Evolutionary conservation across 441 rosid genomes (phyloP).

Genomic region (Erodium trifolium): DNA sequence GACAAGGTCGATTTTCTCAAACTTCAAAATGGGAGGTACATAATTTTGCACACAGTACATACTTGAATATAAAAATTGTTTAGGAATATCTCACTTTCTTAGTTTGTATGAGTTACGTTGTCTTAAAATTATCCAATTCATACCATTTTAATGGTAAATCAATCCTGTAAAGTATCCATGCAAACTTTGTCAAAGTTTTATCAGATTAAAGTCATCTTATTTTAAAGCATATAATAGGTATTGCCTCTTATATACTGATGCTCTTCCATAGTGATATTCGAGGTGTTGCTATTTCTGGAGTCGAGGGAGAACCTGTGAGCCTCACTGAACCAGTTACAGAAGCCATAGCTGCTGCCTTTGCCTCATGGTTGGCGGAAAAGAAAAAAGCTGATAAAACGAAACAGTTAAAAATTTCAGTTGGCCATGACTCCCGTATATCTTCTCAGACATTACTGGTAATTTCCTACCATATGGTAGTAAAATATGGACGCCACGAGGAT

Average conservation of each 20-base stretch:
- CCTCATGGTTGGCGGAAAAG: conserved; percentile 69
- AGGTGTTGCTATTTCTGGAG: conserved; percentile 85
- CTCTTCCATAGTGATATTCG: conserved; percentile 66
- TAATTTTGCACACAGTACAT: not conserved
- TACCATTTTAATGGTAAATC: not conserved
- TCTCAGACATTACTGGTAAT: conserved; percentile 63
- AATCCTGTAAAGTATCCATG: not conserved
- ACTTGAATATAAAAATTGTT: not conserved
- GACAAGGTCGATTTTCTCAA: conserved; percentile 67
- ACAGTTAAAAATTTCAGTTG: conserved; percentile 56
- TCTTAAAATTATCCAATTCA: conserved; percentile 12
- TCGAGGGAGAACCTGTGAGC: conserved; percentile 83
- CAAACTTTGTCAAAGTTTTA: not conserved
- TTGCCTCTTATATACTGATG: conserved; percentile 2
- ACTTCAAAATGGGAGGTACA: conserved; percentile 96
- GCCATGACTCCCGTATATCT: conserved; percentile 97
- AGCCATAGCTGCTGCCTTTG: conserved; percentile 93
- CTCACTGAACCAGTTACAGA: conserved; percentile 79
- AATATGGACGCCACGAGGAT: conserved; percentile 3
- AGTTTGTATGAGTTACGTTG: conserved; percentile 4
- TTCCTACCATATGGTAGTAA: conserved; percentile 12
- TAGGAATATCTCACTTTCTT: not conserved
- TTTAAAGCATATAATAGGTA: conserved; percentile 5
- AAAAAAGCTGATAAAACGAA: conserved; percentile 42
- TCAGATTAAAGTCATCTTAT: not conserved